Percentiles rank a stretch among this genome's conserved stretches.
Evolutionary conservation across 176 grass and related monocot genomes (phyloP).

Genomic region (Zoysia pacifica): DNA sequence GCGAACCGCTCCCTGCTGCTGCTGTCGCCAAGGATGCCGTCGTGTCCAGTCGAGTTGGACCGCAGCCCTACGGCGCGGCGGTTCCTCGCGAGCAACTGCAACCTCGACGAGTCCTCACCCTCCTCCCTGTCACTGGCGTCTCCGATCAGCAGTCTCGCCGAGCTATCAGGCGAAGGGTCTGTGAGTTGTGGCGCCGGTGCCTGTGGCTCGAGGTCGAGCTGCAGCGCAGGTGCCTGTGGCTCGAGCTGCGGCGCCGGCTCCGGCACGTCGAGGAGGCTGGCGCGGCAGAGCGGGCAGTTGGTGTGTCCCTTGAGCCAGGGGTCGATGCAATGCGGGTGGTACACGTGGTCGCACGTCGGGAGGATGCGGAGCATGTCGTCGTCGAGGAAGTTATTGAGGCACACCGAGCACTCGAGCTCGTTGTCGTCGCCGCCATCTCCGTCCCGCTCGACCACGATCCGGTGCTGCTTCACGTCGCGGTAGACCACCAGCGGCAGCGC

Average conservation of each 20-base stretch:
- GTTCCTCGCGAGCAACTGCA: constrained; percentile 30
- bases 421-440: neutral
- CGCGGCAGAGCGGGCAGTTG: constrained; percentile 59
- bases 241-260: neutral
- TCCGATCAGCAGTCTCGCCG: constrained; percentile 12
- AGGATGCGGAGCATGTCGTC: constrained; percentile 54
- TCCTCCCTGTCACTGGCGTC: constrained; percentile 2
- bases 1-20: constrained; percentile 41
- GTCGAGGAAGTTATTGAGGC: constrained; percentile 60
- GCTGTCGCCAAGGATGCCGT: neutral
- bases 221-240: neutral
- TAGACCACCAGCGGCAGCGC: constrained; percentile 47
- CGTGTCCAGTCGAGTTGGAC: constrained; percentile 48
- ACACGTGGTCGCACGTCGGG: constrained; percentile 62
- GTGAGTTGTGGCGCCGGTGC: neutral
- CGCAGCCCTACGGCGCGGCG: constrained; percentile 22
- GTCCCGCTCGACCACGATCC: neutral
- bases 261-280: constrained; percentile 40
- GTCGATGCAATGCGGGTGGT: constrained; percentile 62
- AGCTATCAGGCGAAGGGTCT: neutral
- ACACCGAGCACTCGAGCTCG: constrained; percentile 59
- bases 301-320: constrained; percentile 55
- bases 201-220: neutral
- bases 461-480: constrained; percentile 38
- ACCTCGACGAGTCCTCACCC: constrained; percentile 7